Percentiles rank a stretch among this genome's conserved stretches.
Evolutionary conservation across 441 rosid genomes (phyloP).

Genomic region (Pelargonium exstipulatum): DNA sequence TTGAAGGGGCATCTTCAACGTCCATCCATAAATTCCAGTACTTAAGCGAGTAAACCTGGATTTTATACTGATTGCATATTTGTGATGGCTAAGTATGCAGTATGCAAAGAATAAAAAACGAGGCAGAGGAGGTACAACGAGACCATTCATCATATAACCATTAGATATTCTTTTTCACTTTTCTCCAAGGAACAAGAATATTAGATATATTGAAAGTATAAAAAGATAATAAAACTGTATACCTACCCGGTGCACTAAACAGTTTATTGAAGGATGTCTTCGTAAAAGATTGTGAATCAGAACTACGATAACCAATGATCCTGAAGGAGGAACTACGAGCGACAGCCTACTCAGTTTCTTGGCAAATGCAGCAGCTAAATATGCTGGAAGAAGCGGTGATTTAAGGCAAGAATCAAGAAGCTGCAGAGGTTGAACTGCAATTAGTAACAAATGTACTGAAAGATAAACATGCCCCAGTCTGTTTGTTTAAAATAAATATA

Average conservation of each 20-base stretch:
- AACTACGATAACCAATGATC: conserved; percentile 69
- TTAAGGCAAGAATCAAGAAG: conserved; percentile 90
- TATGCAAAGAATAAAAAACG: background rate
- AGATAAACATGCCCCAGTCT: background rate
- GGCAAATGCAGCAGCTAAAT: conserved; percentile 85
- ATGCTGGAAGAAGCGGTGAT: conserved; percentile 89
- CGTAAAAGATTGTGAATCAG: conserved; percentile 77
- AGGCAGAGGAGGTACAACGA: background rate
- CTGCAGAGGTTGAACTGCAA: conserved; percentile 40
- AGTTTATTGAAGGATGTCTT: conserved; percentile 84
- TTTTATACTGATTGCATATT: no score
- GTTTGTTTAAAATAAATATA: no score
- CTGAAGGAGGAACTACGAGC: conserved; percentile 76
- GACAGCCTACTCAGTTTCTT: conserved; percentile 79
- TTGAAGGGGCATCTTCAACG: no score
- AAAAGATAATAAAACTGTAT: conserved; percentile 1
- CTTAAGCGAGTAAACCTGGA: no score
- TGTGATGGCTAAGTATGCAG: background rate
- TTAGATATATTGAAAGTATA: background rate
- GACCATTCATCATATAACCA: background rate
- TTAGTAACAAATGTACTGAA: conserved; percentile 5
- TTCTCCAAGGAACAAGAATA: background rate
- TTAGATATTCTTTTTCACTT: background rate
- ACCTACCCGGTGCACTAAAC: conserved; percentile 76
- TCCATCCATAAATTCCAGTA: no score